phyloP scores from a whole-genome alignment of 371 early-diverging fungal species.

The Mucor circinelloides region DNA sequence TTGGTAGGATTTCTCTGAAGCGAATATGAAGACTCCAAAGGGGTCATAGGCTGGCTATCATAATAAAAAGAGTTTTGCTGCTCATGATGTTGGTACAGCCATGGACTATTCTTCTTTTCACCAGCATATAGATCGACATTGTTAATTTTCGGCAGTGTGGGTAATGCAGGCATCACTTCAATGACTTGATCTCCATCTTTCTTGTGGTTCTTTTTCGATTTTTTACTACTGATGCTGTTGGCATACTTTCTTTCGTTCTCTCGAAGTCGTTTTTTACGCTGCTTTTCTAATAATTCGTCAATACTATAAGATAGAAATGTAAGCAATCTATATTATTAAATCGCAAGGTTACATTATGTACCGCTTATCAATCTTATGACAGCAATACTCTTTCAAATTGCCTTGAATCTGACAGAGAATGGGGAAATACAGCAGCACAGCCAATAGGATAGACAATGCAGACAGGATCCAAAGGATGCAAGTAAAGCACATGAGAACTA shows the following conservation, averaged over 20 bases:
- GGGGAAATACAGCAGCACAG: slow-evolving; percentile 79
- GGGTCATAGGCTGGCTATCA: slow-evolving; percentile 8
- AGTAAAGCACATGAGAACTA: slow-evolving; percentile 64
- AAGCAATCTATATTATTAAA: too few relatives aligned
- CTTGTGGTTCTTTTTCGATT: slow-evolving; percentile 7
- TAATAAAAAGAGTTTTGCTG: slow-evolving; percentile 10
- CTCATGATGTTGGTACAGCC: slow-evolving; percentile 9
- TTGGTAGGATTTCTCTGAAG: slow-evolving; percentile 6
- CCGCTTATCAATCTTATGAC: slow-evolving; percentile 91
- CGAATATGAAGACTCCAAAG: slow-evolving; percentile 15
- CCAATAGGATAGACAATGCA: slow-evolving; percentile 57
- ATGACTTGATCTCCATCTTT: neutral
- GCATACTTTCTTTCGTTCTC: slow-evolving; percentile 26
- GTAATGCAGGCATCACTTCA: neutral
- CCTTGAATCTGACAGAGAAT: slow-evolving; percentile 81
- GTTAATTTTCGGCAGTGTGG: slow-evolving; percentile 16
- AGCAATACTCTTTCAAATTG: slow-evolving; percentile 90
- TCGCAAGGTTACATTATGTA: slow-evolving; percentile 18
- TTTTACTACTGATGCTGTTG: slow-evolving; percentile 19
- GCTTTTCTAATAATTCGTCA: slow-evolving; percentile 39
- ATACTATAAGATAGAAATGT: slow-evolving; percentile 18
- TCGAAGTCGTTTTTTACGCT: slow-evolving; percentile 31
- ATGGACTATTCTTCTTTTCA: slow-evolving; percentile 8
- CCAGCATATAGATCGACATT: slow-evolving; percentile 9
- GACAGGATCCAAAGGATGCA: slow-evolving; percentile 67